These are phyloP conservation scores for Linnemannia exigua DNA, from an alignment of 192 early-diverging fungal species.

Conservation along the genomic window DNA sequence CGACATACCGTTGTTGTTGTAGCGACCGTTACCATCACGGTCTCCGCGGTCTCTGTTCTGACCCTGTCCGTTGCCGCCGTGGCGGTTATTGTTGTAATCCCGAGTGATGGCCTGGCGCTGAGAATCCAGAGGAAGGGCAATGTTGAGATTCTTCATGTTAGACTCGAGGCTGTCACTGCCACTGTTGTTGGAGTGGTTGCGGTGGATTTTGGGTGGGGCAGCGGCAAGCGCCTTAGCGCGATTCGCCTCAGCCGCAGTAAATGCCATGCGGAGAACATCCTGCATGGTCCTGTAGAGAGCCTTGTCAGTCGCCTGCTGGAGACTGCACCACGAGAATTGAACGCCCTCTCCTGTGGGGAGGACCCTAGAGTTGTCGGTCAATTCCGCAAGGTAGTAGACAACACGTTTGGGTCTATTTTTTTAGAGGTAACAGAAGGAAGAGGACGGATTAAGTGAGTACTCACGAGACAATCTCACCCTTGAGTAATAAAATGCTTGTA, in stretches of 20 bases:
- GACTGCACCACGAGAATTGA: constrained; percentile 79
- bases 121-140: constrained; percentile 62
- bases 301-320: constrained; percentile 77
- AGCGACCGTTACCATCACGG: constrained; percentile 44
- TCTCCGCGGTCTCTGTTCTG: constrained; percentile 38
- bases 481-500: no score
- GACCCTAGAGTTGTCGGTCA: constrained; percentile 70
- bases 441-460: no score
- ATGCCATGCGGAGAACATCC: constrained; percentile 80
- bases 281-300: constrained; percentile 86
- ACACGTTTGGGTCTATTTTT: constrained; percentile 79
- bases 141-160: constrained; percentile 63
- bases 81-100: constrained; percentile 40
- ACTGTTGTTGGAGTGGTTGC: constrained; percentile 57
- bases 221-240: constrained; percentile 57
- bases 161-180: constrained; percentile 55
- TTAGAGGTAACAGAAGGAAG: background rate
- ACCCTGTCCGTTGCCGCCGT: constrained; percentile 30
- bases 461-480: background rate
- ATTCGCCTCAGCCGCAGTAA: constrained; percentile 72
- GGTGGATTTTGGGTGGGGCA: constrained; percentile 56
- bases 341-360: constrained; percentile 76
- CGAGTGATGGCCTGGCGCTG: constrained; percentile 59
- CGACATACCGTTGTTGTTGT: constrained; percentile 25
- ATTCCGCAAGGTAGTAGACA: constrained; percentile 84